Evolutionary conservation across 1,139 yeast species (phyloP).

Genomic region (Komagataea norvegica): DNA sequence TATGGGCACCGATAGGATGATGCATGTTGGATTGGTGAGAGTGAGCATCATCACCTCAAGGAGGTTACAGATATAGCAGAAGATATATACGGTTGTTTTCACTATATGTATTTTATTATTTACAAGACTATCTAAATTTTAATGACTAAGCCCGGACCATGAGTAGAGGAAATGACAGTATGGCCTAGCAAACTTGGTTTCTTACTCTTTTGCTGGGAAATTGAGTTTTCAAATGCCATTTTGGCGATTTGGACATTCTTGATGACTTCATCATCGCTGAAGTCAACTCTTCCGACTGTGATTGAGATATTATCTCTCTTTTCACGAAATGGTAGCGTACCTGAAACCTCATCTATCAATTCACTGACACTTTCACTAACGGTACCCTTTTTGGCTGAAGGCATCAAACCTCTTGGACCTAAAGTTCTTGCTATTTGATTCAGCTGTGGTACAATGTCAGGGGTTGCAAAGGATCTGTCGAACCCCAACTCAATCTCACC

Average conservation of each 20-base stretch:
- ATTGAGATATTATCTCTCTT: slow-evolving; percentile 52
- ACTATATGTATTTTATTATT: background rate
- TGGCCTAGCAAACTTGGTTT: slow-evolving; percentile 70
- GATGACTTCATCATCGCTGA: slow-evolving; percentile 71
- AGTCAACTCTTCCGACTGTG: slow-evolving; percentile 75
- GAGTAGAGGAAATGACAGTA: slow-evolving; percentile 63
- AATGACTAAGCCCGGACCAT: slow-evolving; percentile 78
- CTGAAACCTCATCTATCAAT: slow-evolving; percentile 52
- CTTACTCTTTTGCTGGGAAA: slow-evolving; percentile 52
- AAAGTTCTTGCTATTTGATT: slow-evolving; percentile 66
- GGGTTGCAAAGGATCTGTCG: slow-evolving; percentile 81
- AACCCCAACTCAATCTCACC: slow-evolving; percentile 55
- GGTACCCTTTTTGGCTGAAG: slow-evolving; percentile 80
- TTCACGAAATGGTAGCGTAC: slow-evolving; percentile 73
- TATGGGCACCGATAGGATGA: too few species aligned
- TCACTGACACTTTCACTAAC: slow-evolving; percentile 62
- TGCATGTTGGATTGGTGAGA: too few species aligned
- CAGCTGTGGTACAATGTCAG: slow-evolving; percentile 64
- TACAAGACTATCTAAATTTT: slow-evolving; percentile 35
- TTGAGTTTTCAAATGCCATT: slow-evolving; percentile 55
- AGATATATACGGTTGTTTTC: too few species aligned
- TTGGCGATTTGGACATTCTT: slow-evolving; percentile 70
- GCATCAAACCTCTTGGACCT: slow-evolving; percentile 91
- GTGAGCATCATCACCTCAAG: too few species aligned
- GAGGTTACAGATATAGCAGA: too few species aligned